Evolutionary conservation across 352 stramenopile genomes (phyloP), one percentile per base, ranked within the genome.

Genomic region (Albugo candida): DNA sequence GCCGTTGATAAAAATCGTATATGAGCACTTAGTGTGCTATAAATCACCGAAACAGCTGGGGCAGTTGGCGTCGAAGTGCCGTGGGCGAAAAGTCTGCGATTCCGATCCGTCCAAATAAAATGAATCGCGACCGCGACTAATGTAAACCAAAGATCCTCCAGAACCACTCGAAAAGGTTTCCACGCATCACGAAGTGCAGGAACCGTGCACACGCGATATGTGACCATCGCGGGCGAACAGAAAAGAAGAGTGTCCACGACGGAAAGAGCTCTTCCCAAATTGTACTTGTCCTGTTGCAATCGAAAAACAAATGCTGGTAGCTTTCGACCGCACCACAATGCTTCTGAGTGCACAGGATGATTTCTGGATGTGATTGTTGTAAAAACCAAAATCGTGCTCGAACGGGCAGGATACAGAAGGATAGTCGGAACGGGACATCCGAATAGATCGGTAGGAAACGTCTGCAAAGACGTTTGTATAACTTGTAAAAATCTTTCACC

Each of bases 331-430:
- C 39, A 14, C 42, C 11, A 36, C 49, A 54, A 13, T 45, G 34
- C 37, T 49, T 45, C 13, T 45, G 49, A 14, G 41, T 45, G 21
- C 40, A 54, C 16, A 27, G 13, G 8, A 10, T 21, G 31, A 55
- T 51, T 10, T 27, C n/a, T 1, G 49, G 41, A 21, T 14, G 18
- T 36, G 49, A 16, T 2, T 20, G n/a, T 34, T 55, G 36, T 39
- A 55, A 18, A 13, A 55, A 55, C 49, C 49, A 43, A 45, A 55
- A 55, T 4, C 41, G 41, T 39, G 49, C 49, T 38, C 42, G 49
- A 35, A 55, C 41, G 0, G 49, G 49, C 20, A 55, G 43, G 5
- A 55, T 36, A 5, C 49, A 37, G 31, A 51, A 55, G 24, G 49
- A 36, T n/a, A 55, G 35, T 17, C 41, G 41, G 41, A 51, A 55